Evolutionary conservation across 768 basidiomycete genomes (phyloP).

Genomic region (Amanita molliuscula): DNA sequence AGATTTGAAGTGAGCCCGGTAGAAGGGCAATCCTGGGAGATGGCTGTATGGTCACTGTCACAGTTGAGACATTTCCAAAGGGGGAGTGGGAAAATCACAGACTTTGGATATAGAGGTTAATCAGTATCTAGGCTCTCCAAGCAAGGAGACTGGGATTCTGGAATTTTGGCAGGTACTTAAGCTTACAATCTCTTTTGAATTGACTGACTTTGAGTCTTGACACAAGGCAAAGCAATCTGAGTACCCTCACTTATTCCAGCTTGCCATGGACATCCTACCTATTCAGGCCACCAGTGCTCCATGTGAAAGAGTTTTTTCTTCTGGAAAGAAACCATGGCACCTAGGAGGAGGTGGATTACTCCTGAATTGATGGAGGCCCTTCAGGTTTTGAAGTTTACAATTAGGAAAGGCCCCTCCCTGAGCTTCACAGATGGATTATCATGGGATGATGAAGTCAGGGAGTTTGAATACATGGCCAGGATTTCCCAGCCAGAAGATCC

Average conservation of each 20-base stretch:
- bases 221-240: background rate
- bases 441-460: background rate
- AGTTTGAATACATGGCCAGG: background rate
- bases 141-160: background rate
- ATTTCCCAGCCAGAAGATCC: background rate
- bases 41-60: too few species aligned
- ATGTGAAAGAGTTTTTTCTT: constrained; percentile 21
- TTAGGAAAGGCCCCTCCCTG: constrained; percentile 13
- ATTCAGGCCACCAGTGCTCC: constrained; percentile 24
- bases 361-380: constrained; percentile 17
- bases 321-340: constrained; percentile 18
- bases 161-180: background rate
- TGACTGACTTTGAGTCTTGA: background rate
- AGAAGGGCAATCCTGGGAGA: too few species aligned
- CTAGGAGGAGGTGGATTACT: constrained; percentile 14
- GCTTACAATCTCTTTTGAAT: background rate
- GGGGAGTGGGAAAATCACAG: too few species aligned
- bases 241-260: constrained; percentile 17
- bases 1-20: too few species aligned
- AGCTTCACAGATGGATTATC: constrained; percentile 12
- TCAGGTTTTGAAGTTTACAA: constrained; percentile 21
- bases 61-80: too few species aligned
- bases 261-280: constrained; percentile 20
- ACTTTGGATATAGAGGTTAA: constrained; percentile 3
- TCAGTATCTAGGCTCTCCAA: constrained; percentile 10